Percentiles rank a stretch among this genome's conserved stretches.
phyloP scores from a whole-genome alignment of 345 rosid species.

The Gossypium turneri region DNA sequence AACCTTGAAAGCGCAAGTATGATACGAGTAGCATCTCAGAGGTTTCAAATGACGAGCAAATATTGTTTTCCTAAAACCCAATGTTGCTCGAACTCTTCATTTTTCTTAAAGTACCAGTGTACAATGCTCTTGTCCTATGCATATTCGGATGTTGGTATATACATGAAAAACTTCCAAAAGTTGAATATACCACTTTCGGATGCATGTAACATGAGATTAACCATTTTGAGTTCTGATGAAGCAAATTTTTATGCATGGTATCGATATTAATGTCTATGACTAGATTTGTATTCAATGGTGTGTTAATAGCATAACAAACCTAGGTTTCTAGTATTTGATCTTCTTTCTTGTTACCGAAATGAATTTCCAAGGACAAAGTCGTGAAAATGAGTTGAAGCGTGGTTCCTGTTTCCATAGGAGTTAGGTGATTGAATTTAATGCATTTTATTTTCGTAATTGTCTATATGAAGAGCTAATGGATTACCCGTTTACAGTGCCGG shows the following conservation, averaged over 20 bases:
- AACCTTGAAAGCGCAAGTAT: neutral
- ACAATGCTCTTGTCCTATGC: neutral
- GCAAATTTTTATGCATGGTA: neutral
- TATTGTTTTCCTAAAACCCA: no score
- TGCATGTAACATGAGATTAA: neutral
- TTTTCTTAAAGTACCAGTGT: neutral
- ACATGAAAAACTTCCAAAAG: no score
- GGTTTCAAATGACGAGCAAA: neutral
- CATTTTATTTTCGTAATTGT: neutral
- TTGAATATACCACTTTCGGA: no score
- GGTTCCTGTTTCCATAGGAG: neutral
- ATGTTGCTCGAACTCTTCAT: no score
- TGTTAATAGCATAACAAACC: neutral
- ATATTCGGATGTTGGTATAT: neutral
- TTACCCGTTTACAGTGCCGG: slow-evolving; percentile 61
- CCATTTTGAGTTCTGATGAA: neutral
- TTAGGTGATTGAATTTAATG: neutral
- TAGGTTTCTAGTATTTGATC: neutral
- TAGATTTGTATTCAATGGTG: neutral
- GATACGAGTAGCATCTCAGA: neutral
- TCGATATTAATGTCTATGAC: neutral
- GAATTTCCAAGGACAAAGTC: neutral
- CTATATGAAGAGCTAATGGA: slow-evolving; percentile 18
- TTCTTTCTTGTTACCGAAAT: neutral
- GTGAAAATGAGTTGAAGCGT: neutral